Conservation (phyloP, 2,329 filamentous ascomycete species). For the Fusarium scirpi region DNA sequence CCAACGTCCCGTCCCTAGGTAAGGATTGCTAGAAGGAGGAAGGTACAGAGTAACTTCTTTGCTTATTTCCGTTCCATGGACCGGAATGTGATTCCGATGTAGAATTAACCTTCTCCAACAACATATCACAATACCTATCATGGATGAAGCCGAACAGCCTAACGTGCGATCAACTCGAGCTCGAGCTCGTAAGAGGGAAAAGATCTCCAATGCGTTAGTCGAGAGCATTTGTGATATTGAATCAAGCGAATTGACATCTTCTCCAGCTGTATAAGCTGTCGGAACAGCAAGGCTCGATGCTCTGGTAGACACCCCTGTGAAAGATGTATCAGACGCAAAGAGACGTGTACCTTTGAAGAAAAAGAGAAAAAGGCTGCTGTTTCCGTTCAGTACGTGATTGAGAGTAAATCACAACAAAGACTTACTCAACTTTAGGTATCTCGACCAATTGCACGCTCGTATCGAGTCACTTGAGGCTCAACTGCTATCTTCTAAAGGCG, state of each 20-base stretch:
- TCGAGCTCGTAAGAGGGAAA: constrained; percentile 12
- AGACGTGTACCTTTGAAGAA: constrained; percentile 33
- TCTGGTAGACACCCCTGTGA: constrained; percentile 36
- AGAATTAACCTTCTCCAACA: constrained; percentile 1
- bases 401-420: neutral
- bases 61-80: constrained; percentile 2
- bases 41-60: neutral
- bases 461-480: constrained; percentile 30
- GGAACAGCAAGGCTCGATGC: constrained; percentile 37
- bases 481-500: neutral
- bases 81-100: constrained; percentile 5
- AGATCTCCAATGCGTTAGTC: constrained; percentile 28
- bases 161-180: constrained; percentile 1
- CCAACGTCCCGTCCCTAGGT: constrained; percentile 2
- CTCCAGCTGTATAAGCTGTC: constrained; percentile 34
- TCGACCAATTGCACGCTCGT: constrained; percentile 32
- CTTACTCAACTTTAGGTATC: constrained; percentile 21
- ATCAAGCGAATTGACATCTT: neutral
- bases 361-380: constrained; percentile 36
- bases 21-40: neutral
- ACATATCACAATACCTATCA: neutral
- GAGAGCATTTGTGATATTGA: neutral
- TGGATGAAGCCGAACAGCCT: constrained; percentile 2
- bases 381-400: constrained; percentile 24
- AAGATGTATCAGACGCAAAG: constrained; percentile 31